Evolutionary conservation across 768 basidiomycete species (phyloP), one percentile per base, ranked within the genome.

Genomic region (Lactarius deliciosus): DNA sequence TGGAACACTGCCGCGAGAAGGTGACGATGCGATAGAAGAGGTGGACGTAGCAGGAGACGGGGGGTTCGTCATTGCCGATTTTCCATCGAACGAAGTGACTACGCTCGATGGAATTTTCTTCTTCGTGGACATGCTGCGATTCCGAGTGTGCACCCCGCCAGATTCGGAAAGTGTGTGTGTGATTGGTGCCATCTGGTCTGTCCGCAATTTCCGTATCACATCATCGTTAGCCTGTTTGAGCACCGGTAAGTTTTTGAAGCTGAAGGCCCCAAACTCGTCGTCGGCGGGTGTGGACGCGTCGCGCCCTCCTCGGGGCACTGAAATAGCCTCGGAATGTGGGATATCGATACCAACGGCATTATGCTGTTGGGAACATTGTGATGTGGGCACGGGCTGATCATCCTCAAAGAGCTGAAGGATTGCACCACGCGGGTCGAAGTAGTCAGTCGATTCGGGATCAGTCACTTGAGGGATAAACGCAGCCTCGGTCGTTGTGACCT

Each of bases 181-280:
- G 50, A 95, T 82, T 15, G 93, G 92, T 0, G 84, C 79, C 78
- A 95, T 85, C 73, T 94, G 92, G 70, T 98, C 96, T 2, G 91
- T 92, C 78, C 92, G 90, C 74, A 98, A 82, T 77, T 98, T 97
- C 68, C 93, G 88, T 72, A 99, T 97, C 71, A 98, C 88, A 74
- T 98, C 96, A 77, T 99, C 97, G 75, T 99, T 99, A 20, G 94
- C 95, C 77, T 98, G 95, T 79, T 98, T 99, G 76, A 98, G 80
- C 8, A 97, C 86, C 0, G 94, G 94, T 50, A 98, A 77, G 74
- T 99, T 99, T 82, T 98, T 98, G 85, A 95, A 99, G 77, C 90
- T 94, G 81, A 99, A 99, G 0, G 94, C 89, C 25, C 97, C 97
- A 78, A 98, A 99, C 73, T 98, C 96, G 72, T 96, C 94, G 69